These are phyloP conservation scores for Pyronema domesticum DNA, from an alignment of 495 filamentous ascomycete genomes.

Conservation along the genomic window DNA sequence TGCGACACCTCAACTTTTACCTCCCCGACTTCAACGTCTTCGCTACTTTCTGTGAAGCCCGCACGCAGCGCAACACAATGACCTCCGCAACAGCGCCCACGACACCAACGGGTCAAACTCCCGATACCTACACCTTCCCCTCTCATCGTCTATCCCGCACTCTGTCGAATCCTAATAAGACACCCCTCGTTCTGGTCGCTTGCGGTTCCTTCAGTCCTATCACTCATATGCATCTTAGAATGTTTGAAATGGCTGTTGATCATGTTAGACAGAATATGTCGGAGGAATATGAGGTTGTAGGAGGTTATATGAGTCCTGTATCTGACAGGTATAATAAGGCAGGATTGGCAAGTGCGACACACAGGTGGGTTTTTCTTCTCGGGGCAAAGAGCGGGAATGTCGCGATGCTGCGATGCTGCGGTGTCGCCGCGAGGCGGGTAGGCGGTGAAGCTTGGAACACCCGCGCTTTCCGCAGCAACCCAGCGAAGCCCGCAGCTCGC, in stretches of 20 bases:
- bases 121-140: constrained; percentile 48
- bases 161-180: constrained; percentile 52
- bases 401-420: neutral
- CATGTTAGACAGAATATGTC: constrained; percentile 44
- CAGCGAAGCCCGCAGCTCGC: constrained; percentile 16
- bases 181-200: constrained; percentile 64
- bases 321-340: constrained; percentile 84
- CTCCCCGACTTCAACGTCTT: too few species aligned
- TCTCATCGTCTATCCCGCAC: constrained; percentile 45
- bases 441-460: neutral
- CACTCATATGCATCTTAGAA: constrained; percentile 75
- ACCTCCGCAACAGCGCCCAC: neutral
- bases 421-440: neutral
- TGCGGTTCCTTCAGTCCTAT: constrained; percentile 83
- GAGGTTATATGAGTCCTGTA: constrained; percentile 63
- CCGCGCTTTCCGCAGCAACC: neutral
- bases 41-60: too few species aligned
- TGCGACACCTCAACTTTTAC: too few species aligned
- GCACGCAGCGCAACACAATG: constrained; percentile 8
- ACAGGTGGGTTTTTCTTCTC: constrained; percentile 34
- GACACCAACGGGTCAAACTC: constrained; percentile 1
- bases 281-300: constrained; percentile 70
- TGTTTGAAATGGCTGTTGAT: constrained; percentile 85
- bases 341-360: constrained; percentile 56
- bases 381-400: neutral